Percentiles rank a stretch among this genome's conserved stretches.
These are phyloP conservation scores for Sarocladium brachiariae DNA, from an alignment of 2,329 filamentous ascomycete genomes.

Conservation along the genomic window DNA sequence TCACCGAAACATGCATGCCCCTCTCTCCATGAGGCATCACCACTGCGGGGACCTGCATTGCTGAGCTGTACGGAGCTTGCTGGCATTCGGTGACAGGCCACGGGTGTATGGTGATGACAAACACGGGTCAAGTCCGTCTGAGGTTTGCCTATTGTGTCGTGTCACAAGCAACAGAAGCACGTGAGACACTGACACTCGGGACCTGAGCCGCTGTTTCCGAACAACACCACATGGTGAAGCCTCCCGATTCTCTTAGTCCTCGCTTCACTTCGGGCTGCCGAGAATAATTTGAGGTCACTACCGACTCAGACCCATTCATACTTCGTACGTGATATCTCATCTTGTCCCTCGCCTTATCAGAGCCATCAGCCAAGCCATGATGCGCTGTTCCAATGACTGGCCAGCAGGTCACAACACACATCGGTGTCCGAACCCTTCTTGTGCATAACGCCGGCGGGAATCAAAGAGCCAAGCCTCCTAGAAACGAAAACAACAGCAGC, in stretches of 20 bases:
- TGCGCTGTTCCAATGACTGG: background rate
- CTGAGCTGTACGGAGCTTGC: background rate
- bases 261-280: background rate
- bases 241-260: background rate
- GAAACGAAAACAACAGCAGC: background rate
- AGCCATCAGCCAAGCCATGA: background rate
- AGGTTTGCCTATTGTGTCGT: no score
- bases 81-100: no score
- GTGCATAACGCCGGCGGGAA: background rate
- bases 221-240: background rate
- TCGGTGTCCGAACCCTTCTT: background rate
- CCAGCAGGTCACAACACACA: background rate
- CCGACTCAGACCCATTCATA: background rate
- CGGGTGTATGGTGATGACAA: no score
- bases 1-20: constrained; percentile 5
- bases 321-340: background rate
- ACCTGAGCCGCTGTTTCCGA: background rate
- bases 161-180: background rate
- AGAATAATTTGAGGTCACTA: no score
- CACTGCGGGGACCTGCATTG: background rate
- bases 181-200: background rate
- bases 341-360: background rate
- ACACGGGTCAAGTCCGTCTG: no score
- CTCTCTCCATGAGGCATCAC: background rate
- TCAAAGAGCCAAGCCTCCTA: background rate